Conservation (phyloP, 805 yeast genomes). For the Candida ponderosae region DNA sequence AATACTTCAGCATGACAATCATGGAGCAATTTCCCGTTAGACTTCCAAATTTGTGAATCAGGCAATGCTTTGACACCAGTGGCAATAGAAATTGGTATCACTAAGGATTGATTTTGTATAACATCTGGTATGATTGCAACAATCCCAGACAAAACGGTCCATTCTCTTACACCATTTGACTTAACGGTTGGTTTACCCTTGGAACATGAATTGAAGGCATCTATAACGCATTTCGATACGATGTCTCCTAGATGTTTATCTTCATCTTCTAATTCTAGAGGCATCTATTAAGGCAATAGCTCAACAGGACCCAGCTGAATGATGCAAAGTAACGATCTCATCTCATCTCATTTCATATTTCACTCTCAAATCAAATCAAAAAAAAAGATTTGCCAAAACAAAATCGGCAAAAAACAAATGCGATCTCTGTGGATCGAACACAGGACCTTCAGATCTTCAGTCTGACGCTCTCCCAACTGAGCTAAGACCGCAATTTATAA, state of each 20-base stretch:
- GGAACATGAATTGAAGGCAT: constrained; percentile 10
- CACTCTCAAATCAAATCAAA: not conserved
- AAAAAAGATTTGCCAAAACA: not conserved
- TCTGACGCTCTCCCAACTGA: constrained; percentile 27
- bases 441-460: constrained; percentile 68
- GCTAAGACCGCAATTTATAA: constrained; percentile 19
- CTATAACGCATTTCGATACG: not conserved
- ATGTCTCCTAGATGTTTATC: not conserved
- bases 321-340: too few species aligned
- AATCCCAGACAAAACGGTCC: constrained; percentile 79
- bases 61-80: constrained; percentile 86
- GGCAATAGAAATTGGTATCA: constrained; percentile 41
- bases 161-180: constrained; percentile 63
- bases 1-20: constrained; percentile 90
- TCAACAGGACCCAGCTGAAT: too few species aligned
- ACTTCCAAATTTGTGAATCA: constrained; percentile 32
- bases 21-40: constrained; percentile 62
- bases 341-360: not conserved
- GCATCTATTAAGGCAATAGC: too few species aligned
- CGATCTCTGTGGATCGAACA: constrained; percentile 74
- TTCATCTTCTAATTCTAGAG: too few species aligned
- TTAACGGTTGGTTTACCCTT: constrained; percentile 53
- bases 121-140: constrained; percentile 33
- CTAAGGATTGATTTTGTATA: constrained; percentile 7
- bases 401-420: constrained; percentile 21